These are phyloP conservation scores for Cytospora chrysosperma DNA, from an alignment of 2,329 filamentous ascomycete genomes.

Conservation along the genomic window DNA sequence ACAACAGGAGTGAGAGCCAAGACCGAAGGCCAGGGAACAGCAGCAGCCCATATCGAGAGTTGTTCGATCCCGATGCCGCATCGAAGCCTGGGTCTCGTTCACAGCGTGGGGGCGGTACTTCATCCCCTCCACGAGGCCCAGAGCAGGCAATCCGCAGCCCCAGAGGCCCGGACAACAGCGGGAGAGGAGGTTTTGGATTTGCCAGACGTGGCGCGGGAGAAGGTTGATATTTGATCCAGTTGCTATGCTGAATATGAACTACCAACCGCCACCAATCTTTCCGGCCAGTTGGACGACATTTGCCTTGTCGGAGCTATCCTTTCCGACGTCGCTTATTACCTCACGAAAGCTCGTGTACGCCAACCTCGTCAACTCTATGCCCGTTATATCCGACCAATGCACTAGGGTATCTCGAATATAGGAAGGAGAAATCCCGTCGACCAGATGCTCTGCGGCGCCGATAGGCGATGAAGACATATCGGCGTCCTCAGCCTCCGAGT, in stretches of 20 bases:
- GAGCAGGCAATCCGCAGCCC: constrained; percentile 72
- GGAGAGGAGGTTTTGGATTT: constrained; percentile 77
- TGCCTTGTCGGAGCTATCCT: constrained; percentile 69
- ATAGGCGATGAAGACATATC: constrained; percentile 27
- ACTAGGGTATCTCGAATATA: constrained; percentile 67
- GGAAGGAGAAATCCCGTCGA: constrained; percentile 65
- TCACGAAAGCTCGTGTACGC: constrained; percentile 85
- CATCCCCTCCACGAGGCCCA: constrained; percentile 50
- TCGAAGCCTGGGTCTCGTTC: constrained; percentile 58
- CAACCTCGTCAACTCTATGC: constrained; percentile 68
- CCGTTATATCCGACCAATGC: constrained; percentile 74
- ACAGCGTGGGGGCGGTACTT: constrained; percentile 42
- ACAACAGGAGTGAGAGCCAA: constrained; percentile 28
- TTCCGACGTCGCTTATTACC: constrained; percentile 94
- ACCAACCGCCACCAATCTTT: constrained; percentile 94
- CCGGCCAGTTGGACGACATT: constrained; percentile 84
- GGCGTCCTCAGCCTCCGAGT: constrained; percentile 40
- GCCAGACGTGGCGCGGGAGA: constrained; percentile 59
- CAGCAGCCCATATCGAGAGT: constrained; percentile 50
- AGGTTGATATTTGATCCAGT: constrained; percentile 34
- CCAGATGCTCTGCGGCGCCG: constrained; percentile 39
- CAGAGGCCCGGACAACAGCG: constrained; percentile 73
- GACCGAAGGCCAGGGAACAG: constrained; percentile 31
- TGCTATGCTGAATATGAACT: constrained; percentile 35
- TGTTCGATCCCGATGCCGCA: constrained; percentile 76